phyloP scores from a whole-genome alignment of 2,329 filamentous ascomycete genomes.

The Colletotrichum kahawae region DNA sequence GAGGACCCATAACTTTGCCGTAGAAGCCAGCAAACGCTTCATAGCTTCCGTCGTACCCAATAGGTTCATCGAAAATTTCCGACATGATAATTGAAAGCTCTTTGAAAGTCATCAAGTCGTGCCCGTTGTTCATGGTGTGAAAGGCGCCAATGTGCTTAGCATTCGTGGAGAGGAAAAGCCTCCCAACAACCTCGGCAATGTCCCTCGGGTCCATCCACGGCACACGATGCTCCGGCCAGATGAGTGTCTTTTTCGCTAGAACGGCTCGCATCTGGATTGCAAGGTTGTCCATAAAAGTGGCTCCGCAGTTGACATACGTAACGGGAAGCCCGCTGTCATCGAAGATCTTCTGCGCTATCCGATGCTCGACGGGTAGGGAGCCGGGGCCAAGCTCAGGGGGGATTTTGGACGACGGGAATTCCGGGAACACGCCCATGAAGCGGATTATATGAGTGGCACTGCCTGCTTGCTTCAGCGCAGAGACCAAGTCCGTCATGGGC shows the following conservation, averaged over 20 bases:
- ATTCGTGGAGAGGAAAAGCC: background rate
- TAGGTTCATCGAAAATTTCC: background rate
- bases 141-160: background rate
- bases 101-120: background rate
- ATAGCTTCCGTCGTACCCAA: background rate
- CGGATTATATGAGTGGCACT: background rate
- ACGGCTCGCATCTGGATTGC: background rate
- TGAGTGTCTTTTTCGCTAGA: background rate
- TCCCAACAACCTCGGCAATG: background rate
- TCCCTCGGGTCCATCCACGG: background rate
- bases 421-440: background rate
- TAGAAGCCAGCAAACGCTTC: background rate
- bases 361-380: background rate
- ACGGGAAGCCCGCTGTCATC: background rate
- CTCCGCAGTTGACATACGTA: background rate
- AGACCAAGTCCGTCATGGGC: background rate
- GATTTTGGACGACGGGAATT: background rate
- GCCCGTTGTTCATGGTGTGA: background rate
- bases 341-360: background rate
- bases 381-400: background rate
- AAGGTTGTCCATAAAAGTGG: background rate
- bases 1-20: background rate
- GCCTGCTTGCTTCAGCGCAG: background rate
- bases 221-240: constrained; percentile 4
- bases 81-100: background rate